Percentiles rank a stretch among this genome's conserved stretches.
These are phyloP conservation scores for Carnegiea gigantea DNA, from an alignment of 179 eudicot species.

Conservation along the genomic window DNA sequence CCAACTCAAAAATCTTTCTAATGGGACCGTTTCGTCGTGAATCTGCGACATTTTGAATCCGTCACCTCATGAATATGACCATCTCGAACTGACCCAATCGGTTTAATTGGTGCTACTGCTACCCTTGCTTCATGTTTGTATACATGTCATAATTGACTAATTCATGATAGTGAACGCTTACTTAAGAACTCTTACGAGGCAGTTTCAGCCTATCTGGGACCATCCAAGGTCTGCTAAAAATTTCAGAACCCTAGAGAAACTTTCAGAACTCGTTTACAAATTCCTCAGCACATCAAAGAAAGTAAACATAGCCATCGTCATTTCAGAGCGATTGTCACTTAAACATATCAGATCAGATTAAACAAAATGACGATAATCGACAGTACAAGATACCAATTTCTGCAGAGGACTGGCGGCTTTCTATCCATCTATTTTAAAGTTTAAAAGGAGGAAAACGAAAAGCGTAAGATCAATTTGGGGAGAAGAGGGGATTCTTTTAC, in stretches of 20 bases:
- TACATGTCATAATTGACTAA: too few relatives aligned
- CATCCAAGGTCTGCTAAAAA: not conserved
- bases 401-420: not conserved
- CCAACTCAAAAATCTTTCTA: too few relatives aligned
- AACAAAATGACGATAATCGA: not conserved
- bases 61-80: too few relatives aligned
- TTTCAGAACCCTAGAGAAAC: not conserved
- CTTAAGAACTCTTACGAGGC: too few relatives aligned
- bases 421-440: too few relatives aligned
- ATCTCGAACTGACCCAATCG: too few relatives aligned
- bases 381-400: not conserved
- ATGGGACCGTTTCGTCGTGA: too few relatives aligned
- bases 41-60: too few relatives aligned
- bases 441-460: not conserved
- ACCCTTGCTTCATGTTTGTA: too few relatives aligned
- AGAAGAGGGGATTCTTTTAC: constrained; percentile 11
- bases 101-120: too few relatives aligned
- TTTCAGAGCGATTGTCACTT: not conserved
- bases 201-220: too few relatives aligned
- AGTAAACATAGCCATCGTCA: not conserved
- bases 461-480: constrained; percentile 1
- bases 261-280: not conserved
- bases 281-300: not conserved
- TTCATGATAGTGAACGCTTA: too few relatives aligned
- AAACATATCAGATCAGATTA: not conserved